Base-by-base conservation (phyloP, 129 eudicot species). In the Flaveria robusta region DNA sequence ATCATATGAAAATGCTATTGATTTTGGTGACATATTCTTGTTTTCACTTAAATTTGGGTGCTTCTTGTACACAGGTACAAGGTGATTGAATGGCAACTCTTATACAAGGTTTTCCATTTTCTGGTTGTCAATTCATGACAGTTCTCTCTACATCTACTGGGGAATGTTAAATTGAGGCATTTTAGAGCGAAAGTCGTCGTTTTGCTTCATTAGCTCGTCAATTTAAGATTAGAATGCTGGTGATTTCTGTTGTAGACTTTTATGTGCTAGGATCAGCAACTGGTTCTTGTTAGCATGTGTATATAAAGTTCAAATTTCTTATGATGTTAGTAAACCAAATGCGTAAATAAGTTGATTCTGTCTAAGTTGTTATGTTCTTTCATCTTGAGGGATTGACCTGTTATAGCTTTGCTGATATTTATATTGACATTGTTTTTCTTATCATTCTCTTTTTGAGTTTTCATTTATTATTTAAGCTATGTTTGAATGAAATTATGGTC, bases 181-280 rank as follows among this genome's bases (percentile, higher is more conserved):
- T 68, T 67, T 43, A 54, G 81, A 55, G 46, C 43, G 8, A 77
- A 66, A 47, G 41, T 18, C 2, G 79, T 18, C 34, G 20, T 14
- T 49, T 11, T 65, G 41, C 70, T 60, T 24, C 59, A 43, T 41
- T 37, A 9, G 68, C 66, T 72, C 15, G 5, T 16, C 69, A 1
- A 58, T 50, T 74, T 12, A 46, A 49, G 63, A 27, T 37, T 52
- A 72, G 74, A 68, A 68, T 70, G 59, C 43, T 49, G 39, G 63
- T 68, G 58, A 71, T 65, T 37, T 71, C 39, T 79, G 72, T 79
- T 62, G 78, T 79, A 79, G 66, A 39, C 66, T 34, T 76, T 66
- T 18, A 27, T 49, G 66, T 76, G 67, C 24, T 66, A 52, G 29
- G 45, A 66, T 51, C 19, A 23, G 10, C 58, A 41, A 41, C 9